Percentiles rank a stretch among this genome's conserved stretches.
phyloP scores from a whole-genome alignment of 176 grass and related monocot species.

The Lolium perenne region DNA sequence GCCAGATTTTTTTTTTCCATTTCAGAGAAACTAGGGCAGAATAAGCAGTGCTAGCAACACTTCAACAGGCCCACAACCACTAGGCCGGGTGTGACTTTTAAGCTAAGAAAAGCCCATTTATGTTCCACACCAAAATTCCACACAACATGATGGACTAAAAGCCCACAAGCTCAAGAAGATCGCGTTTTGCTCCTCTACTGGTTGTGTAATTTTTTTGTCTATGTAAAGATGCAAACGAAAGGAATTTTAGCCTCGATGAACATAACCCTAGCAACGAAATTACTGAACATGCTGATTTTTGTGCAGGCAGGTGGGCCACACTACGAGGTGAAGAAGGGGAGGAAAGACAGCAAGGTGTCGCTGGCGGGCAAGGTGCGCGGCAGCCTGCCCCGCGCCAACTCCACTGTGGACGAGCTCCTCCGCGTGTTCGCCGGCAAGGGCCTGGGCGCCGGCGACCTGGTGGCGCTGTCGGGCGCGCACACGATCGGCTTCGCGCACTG shows the following conservation, averaged over 20 bases:
- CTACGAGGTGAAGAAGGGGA: slow-evolving; percentile 78
- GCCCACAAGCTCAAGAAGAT: not conserved
- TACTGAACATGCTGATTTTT: not conserved
- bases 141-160: not conserved
- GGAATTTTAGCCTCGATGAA: not conserved
- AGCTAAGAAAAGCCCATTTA: not conserved
- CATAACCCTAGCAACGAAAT: not conserved
- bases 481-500: slow-evolving; percentile 95
- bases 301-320: slow-evolving; percentile 80
- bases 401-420: slow-evolving; percentile 81
- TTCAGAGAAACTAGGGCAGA: no score
- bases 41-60: not conserved
- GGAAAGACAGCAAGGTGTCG: slow-evolving; percentile 93
- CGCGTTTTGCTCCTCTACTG: no score
- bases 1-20: no score
- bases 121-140: not conserved
- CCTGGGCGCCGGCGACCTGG: slow-evolving; percentile 49
- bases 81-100: not conserved
- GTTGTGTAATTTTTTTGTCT: no score
- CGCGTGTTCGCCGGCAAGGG: slow-evolving; percentile 79
- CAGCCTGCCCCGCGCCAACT: slow-evolving; percentile 81
- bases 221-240: no score
- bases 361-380: slow-evolving; percentile 56
- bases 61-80: not conserved
- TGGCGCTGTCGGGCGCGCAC: slow-evolving; percentile 67